These are phyloP conservation scores for Chenopodium album DNA, from an alignment of 148 eudicot genomes.

Conservation along the genomic window DNA sequence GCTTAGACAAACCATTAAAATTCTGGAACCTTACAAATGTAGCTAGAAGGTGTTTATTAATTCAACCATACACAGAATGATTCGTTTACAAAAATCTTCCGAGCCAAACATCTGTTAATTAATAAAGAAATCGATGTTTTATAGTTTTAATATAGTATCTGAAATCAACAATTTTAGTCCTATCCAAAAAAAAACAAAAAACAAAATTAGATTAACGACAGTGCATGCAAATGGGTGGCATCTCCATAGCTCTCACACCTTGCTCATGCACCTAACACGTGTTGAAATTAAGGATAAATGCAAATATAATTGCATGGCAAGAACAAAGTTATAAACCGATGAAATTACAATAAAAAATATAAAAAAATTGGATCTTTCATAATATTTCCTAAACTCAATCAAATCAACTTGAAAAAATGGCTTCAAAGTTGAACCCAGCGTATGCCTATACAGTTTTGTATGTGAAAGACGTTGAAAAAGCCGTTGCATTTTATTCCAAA, in stretches of 20 bases:
- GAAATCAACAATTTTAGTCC: too few relatives aligned
- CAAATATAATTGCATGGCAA: background rate
- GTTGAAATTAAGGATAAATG: background rate
- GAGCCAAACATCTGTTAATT: too few relatives aligned
- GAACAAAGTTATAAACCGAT: background rate
- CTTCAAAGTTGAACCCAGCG: slow-evolving; percentile 51
- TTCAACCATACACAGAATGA: too few relatives aligned
- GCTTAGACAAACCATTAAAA: too few relatives aligned
- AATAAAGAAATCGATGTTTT: too few relatives aligned
- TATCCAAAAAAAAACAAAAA: too few relatives aligned
- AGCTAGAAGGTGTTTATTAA: too few relatives aligned
- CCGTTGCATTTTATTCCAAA: slow-evolving; percentile 68
- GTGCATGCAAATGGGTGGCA: background rate
- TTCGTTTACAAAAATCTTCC: too few relatives aligned
- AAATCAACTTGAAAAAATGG: slow-evolving; percentile 29
- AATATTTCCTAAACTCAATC: background rate
- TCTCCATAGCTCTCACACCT: background rate
- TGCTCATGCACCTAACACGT: slow-evolving; percentile 15
- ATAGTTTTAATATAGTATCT: too few relatives aligned
- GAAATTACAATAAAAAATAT: background rate
- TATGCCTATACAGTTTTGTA: slow-evolving; percentile 82
- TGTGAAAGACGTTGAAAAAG: slow-evolving; percentile 80
- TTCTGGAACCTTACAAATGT: too few relatives aligned
- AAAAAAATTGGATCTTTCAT: background rate
- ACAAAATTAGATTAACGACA: too few relatives aligned